Evolutionary conservation across 306 rosid species (phyloP).

Genomic region (Cicer bijugum): DNA sequence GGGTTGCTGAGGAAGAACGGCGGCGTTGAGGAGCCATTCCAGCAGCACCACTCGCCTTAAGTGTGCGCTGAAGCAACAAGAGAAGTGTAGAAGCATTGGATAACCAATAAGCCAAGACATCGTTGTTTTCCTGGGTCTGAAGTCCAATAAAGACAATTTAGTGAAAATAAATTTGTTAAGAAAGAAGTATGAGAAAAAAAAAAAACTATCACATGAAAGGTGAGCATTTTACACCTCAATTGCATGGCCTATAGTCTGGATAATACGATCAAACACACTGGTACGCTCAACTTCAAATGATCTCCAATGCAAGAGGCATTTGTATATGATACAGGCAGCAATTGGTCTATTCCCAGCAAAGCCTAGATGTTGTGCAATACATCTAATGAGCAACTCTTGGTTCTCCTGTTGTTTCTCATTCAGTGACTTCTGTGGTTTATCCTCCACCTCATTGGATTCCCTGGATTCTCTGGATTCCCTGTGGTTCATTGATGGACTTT

Average conservation of each 20-base stretch:
- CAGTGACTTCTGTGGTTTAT: slow-evolving; percentile 62
- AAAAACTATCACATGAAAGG: slow-evolving; percentile 30
- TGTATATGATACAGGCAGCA: slow-evolving; percentile 64
- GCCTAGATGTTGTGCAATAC: slow-evolving; percentile 59
- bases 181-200: slow-evolving; percentile 31
- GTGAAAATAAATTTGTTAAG: slow-evolving; percentile 36
- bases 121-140: slow-evolving; percentile 65
- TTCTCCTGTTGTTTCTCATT: slow-evolving; percentile 75
- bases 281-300: slow-evolving; percentile 73
- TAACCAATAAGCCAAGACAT: slow-evolving; percentile 65
- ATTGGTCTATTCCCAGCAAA: slow-evolving; percentile 63
- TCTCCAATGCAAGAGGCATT: slow-evolving; percentile 71
- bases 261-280: slow-evolving; percentile 63
- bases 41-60: slow-evolving; percentile 72
- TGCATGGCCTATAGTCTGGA: slow-evolving; percentile 63
- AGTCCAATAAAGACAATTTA: slow-evolving; percentile 38
- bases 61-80: slow-evolving; percentile 66
- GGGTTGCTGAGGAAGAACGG: slow-evolving; percentile 60
- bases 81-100: slow-evolving; percentile 65
- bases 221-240: slow-evolving; percentile 58
- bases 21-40: slow-evolving; percentile 74
- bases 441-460: slow-evolving; percentile 64
- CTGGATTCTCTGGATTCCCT: slow-evolving; percentile 48
- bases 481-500: slow-evolving; percentile 67
- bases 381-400: slow-evolving; percentile 66